A percentile compares a stretch with the other conserved stretches of the same genome.
Evolutionary conservation across 495 filamentous ascomycete genomes (phyloP).

Genomic region (Lasiosphaeriaceae sp.): DNA sequence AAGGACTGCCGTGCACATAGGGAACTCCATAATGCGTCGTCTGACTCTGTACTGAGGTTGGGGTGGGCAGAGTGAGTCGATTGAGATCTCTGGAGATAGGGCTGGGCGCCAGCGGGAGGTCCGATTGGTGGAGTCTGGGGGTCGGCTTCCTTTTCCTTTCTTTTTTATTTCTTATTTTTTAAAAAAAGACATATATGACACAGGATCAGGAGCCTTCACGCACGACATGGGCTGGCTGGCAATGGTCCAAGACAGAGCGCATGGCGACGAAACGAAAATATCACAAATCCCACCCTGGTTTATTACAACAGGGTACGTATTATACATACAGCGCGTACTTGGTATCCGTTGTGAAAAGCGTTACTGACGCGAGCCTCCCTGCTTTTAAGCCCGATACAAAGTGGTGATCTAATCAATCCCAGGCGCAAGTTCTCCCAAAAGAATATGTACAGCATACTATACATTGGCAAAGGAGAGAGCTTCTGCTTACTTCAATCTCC

Average conservation of each 20-base stretch:
- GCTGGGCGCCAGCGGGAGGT: constrained; percentile 37
- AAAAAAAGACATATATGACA: too few relatives aligned
- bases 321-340: background rate
- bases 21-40: constrained; percentile 43
- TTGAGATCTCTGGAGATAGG: constrained; percentile 44
- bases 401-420: background rate
- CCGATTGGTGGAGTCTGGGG: constrained; percentile 50
- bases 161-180: too few relatives aligned
- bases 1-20: constrained; percentile 51
- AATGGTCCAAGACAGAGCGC: background rate
- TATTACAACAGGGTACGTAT: constrained; percentile 10
- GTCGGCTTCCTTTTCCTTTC: too few relatives aligned
- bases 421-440: background rate
- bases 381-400: constrained; percentile 3
- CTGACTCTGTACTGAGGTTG: constrained; percentile 55
- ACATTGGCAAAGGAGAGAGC: background rate
- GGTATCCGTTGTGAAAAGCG: background rate
- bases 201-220: too few relatives aligned
- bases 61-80: constrained; percentile 52
- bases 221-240: too few relatives aligned
- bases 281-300: constrained; percentile 1
- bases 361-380: background rate
- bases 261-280: background rate
- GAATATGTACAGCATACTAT: background rate
- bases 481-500: constrained; percentile 9